A percentile compares a stretch with the other conserved stretches of the same genome.
Conservation (phyloP, 2,329 filamentous ascomycete genomes). For the Mariannaea elegans region DNA sequence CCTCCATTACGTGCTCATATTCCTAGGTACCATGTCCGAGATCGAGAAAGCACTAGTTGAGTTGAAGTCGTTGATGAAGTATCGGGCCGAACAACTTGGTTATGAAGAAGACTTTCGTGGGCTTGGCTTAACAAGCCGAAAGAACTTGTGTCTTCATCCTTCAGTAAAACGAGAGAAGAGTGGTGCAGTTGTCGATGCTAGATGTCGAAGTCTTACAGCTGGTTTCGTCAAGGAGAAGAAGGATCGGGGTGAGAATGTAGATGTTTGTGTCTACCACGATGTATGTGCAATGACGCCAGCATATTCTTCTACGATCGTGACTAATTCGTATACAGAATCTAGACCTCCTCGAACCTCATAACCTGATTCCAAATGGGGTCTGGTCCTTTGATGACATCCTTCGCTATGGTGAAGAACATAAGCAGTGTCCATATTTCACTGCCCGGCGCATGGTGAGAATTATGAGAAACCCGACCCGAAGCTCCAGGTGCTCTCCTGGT, state of each 20-base stretch:
- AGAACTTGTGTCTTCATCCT: slow-evolving; percentile 96
- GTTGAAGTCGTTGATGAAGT: slow-evolving; percentile 93
- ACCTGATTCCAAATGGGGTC: slow-evolving; percentile 91
- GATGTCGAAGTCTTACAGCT: slow-evolving; percentile 93
- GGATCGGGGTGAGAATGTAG: slow-evolving; percentile 91
- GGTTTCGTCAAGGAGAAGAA: slow-evolving; percentile 99
- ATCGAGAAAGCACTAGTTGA: slow-evolving; percentile 98
- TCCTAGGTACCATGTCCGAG: slow-evolving; percentile 90
- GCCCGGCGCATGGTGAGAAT: slow-evolving; percentile 83
- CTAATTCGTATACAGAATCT: slow-evolving; percentile 70
- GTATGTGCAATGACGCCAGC: slow-evolving; percentile 53
- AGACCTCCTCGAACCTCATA: slow-evolving; percentile 92
- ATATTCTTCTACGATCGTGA: not conserved
- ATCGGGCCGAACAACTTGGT: slow-evolving; percentile 88
- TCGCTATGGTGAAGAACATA: slow-evolving; percentile 91
- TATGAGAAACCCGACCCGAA: not conserved
- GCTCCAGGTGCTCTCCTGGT: not conserved
- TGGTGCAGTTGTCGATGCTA: slow-evolving; percentile 91
- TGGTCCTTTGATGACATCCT: slow-evolving; percentile 94
- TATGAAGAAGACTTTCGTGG: slow-evolving; percentile 92
- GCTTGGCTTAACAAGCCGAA: slow-evolving; percentile 91
- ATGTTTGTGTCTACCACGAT: slow-evolving; percentile 95
- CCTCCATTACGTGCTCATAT: slow-evolving; percentile 15
- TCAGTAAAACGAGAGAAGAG: slow-evolving; percentile 97
- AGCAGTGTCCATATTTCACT: slow-evolving; percentile 98